These are phyloP conservation scores for Globisporangium viniferum DNA, from an alignment of 352 stramenopile genomes.

Conservation along the genomic window DNA sequence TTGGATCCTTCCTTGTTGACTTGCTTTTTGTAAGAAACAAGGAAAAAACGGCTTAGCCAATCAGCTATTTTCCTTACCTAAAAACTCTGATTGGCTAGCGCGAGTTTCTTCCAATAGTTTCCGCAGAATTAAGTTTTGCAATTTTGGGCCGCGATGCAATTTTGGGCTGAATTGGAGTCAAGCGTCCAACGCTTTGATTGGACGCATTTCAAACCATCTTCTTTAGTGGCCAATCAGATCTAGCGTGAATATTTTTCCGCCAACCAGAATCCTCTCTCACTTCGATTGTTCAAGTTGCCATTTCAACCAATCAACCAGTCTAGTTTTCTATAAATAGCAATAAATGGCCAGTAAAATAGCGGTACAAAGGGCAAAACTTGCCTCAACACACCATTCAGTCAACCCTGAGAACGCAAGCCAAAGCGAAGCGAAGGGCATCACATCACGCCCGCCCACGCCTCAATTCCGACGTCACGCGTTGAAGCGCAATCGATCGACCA, in stretches of 20 bases:
- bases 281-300: background rate
- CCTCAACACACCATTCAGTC: conserved; percentile 1
- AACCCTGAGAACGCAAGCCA: conserved; percentile 12
- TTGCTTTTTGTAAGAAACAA: too few species aligned
- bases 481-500: background rate
- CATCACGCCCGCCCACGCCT: background rate
- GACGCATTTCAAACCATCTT: background rate
- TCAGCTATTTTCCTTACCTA: too few species aligned
- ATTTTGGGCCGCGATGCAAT: too few species aligned
- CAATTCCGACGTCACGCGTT: conserved; percentile 3
- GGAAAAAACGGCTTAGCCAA: too few species aligned
- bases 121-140: too few species aligned
- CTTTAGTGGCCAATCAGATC: conserved; percentile 1
- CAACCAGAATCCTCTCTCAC: background rate
- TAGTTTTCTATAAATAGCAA: too few species aligned
- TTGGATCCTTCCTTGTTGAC: background rate
- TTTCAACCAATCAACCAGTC: background rate
- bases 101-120: too few species aligned
- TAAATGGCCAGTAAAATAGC: background rate
- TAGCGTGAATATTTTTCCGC: background rate
- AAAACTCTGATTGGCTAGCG: too few species aligned
- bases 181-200: conserved; percentile 5
- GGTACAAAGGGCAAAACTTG: background rate
- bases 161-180: too few species aligned
- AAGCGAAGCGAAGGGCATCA: background rate